Evolutionary conservation across 257 asterid species (phyloP).

Genomic region (Solanum sejunctum): DNA sequence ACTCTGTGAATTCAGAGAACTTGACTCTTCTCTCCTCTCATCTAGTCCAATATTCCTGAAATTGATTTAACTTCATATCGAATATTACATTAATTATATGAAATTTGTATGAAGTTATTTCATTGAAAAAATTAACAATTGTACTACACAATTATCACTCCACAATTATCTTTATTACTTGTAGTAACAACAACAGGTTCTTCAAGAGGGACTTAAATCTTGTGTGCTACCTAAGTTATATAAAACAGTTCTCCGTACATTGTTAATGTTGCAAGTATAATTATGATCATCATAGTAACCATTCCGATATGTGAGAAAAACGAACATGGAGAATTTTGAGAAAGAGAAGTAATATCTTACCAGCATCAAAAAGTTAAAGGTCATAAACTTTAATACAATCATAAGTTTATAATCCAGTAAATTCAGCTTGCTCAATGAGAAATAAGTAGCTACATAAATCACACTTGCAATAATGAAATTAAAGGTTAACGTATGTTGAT

Average conservation of each 20-base stretch:
- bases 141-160: no score
- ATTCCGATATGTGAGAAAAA: neutral
- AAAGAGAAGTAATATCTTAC: slow-evolving; percentile 14
- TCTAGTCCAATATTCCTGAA: no score
- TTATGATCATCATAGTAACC: neutral
- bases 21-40: no score
- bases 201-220: neutral
- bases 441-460: neutral
- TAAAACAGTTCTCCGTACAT: neutral
- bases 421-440: slow-evolving; percentile 53
- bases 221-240: neutral
- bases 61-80: no score
- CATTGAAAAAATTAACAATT: no score
- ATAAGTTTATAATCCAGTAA: slow-evolving; percentile 73
- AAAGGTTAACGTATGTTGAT: no score
- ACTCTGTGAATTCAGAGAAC: no score
- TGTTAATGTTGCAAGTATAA: neutral
- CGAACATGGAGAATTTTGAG: neutral
- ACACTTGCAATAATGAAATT: neutral
- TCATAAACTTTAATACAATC: slow-evolving; percentile 20
- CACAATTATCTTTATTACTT: no score
- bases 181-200: neutral
- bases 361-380: slow-evolving; percentile 83
- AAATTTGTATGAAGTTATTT: no score
- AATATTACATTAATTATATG: no score